phyloP scores from a whole-genome alignment of 352 stramenopile species.

The Phytophthora sojae region DNA sequence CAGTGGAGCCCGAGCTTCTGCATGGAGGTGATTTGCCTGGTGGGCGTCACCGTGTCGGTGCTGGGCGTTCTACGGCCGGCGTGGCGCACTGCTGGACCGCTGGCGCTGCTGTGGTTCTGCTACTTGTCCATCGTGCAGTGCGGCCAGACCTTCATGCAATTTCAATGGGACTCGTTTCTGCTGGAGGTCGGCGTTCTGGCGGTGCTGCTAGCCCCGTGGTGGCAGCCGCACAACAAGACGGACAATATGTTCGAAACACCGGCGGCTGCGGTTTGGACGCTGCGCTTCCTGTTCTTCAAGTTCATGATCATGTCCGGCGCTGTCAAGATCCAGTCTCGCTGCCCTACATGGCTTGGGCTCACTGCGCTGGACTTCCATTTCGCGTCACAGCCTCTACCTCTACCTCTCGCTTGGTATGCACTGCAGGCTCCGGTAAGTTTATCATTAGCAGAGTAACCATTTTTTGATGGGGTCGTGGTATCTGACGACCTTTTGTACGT shows the following conservation, averaged over 20 bases:
- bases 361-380: conserved; percentile 94
- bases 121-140: conserved; percentile 83
- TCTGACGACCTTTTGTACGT: conserved; percentile 17
- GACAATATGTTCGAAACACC: conserved; percentile 41
- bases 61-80: conserved; percentile 37
- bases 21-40: conserved; percentile 57
- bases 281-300: conserved; percentile 94
- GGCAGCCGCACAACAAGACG: conserved; percentile 7
- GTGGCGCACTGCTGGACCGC: conserved; percentile 43
- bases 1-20: conserved; percentile 55
- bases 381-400: conserved; percentile 85
- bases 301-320: conserved; percentile 94
- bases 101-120: conserved; percentile 60
- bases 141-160: conserved; percentile 90
- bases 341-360: conserved; percentile 91
- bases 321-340: conserved; percentile 93
- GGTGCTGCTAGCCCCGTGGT: conserved; percentile 60
- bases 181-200: conserved; percentile 86
- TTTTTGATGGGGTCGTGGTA: background rate
- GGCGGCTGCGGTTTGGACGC: conserved; percentile 52
- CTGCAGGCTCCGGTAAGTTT: conserved; percentile 76
- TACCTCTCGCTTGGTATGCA: conserved; percentile 86
- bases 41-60: conserved; percentile 38
- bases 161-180: conserved; percentile 94
- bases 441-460: background rate